These are phyloP conservation scores for Paramecium sexaurelia DNA, from an alignment of 73 alveolate species.

Conservation along the genomic window DNA sequence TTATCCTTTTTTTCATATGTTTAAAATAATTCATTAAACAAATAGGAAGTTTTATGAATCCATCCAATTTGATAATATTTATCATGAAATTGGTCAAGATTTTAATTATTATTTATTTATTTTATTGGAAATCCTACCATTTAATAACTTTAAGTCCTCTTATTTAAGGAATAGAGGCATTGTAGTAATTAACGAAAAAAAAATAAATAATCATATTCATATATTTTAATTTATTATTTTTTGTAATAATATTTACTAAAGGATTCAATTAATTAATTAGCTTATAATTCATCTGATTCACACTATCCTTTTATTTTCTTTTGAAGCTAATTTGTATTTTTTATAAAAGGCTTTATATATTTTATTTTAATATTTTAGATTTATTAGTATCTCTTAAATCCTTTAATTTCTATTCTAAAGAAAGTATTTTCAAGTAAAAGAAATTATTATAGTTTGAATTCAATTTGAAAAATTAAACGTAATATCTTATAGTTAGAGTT, in stretches of 20 bases:
- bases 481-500: no score
- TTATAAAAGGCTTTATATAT: no score
- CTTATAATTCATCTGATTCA: constrained; percentile 80
- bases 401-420: no score
- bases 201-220: constrained; percentile 61
- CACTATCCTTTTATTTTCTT: no score
- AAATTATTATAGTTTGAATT: no score
- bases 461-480: no score
- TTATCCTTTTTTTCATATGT: not conserved
- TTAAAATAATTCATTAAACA: constrained; percentile 44
- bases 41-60: constrained; percentile 71
- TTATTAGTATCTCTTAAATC: no score
- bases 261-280: constrained; percentile 86
- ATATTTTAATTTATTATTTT: constrained; percentile 52
- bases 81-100: constrained; percentile 76
- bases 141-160: constrained; percentile 23
- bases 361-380: no score
- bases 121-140: constrained; percentile 47
- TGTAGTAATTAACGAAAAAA: constrained; percentile 25
- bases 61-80: constrained; percentile 74
- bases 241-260: constrained; percentile 77
- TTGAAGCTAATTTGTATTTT: no score
- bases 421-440: no score
- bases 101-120: constrained; percentile 70
- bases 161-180: not conserved